Percentiles rank a stretch among this genome's conserved stretches.
phyloP scores from a whole-genome alignment of 371 early-diverging fungal species.

The Mucor ambiguus region DNA sequence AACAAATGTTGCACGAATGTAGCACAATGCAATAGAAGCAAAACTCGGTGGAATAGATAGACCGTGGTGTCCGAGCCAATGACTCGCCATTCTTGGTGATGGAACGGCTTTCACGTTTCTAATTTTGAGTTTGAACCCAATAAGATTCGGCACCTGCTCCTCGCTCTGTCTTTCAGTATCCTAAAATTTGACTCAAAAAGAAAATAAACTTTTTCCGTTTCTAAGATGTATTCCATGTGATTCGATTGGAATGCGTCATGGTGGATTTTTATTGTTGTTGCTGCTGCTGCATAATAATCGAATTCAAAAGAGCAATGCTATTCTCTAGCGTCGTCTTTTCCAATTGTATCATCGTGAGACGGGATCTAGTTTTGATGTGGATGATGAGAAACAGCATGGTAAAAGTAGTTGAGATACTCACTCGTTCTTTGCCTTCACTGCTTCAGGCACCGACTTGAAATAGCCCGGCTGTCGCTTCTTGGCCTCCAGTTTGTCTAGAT shows the following conservation, averaged over 20 bases:
- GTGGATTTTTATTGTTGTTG: neutral
- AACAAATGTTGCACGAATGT: conserved; percentile 8
- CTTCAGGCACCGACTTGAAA: conserved; percentile 39
- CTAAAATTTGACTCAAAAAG: conserved; percentile 13
- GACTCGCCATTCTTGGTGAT: neutral
- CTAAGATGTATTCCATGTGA: neutral
- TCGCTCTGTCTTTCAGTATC: neutral
- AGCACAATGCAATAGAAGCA: conserved; percentile 4
- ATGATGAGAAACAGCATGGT: no score
- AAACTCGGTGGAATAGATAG: conserved; percentile 10
- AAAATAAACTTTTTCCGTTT: conserved; percentile 2
- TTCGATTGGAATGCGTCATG: neutral
- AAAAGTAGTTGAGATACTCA: no score
- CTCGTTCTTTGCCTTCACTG: conserved; percentile 48
- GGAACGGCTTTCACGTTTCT: conserved; percentile 14
- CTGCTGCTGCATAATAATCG: conserved; percentile 12
- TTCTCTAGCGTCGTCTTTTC: conserved; percentile 37
- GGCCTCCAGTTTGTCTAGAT: conserved; percentile 35
- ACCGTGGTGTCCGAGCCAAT: conserved; percentile 14
- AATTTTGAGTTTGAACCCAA: conserved; percentile 11
- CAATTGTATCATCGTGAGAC: conserved; percentile 23
- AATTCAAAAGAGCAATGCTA: conserved; percentile 23
- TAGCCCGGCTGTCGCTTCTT: conserved; percentile 45
- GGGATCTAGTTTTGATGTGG: conserved; percentile 20
- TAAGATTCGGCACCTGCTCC: conserved; percentile 15